phyloP scores from a whole-genome alignment of 2,329 filamentous ascomycete species.

The Acephala macrosclerotiorum region DNA sequence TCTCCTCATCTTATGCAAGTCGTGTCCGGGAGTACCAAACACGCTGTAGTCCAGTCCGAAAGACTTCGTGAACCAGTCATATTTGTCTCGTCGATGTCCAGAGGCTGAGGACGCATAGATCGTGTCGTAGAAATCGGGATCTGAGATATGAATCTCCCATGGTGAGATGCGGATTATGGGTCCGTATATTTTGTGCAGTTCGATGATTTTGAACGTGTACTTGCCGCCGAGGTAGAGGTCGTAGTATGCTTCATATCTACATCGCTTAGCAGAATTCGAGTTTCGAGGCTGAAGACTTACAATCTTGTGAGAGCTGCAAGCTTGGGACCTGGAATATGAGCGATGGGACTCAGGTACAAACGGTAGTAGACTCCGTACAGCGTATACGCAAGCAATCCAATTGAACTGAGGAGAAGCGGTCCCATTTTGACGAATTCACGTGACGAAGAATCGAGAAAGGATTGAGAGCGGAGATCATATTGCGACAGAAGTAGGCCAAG shows the following conservation, averaged over 20 bases:
- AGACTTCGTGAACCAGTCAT: slow-evolving; percentile 20
- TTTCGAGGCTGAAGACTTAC: slow-evolving; percentile 18
- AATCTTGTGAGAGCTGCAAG: slow-evolving; percentile 42
- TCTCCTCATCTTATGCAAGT: slow-evolving; percentile 31
- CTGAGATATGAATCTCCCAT: slow-evolving; percentile 50
- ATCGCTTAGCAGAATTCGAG: slow-evolving; percentile 9
- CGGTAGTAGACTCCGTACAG: slow-evolving; percentile 26
- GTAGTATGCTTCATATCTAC: slow-evolving; percentile 47
- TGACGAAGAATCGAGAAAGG: neutral
- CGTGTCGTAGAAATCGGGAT: slow-evolving; percentile 49
- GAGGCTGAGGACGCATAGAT: slow-evolving; percentile 43
- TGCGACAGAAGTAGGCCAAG: neutral
- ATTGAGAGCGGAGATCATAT: neutral
- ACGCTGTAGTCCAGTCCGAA: slow-evolving; percentile 19
- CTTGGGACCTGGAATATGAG: slow-evolving; percentile 44
- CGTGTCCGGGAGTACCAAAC: slow-evolving; percentile 30
- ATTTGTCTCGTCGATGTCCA: slow-evolving; percentile 26
- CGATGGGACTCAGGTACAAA: slow-evolving; percentile 46
- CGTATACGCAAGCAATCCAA: slow-evolving; percentile 8
- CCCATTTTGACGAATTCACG: slow-evolving; percentile 10
- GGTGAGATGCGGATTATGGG: slow-evolving; percentile 47
- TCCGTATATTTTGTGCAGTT: slow-evolving; percentile 51
- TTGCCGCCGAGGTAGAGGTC: slow-evolving; percentile 51
- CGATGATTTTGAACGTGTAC: slow-evolving; percentile 52
- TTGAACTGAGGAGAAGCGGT: neutral